phyloP scores from a whole-genome alignment of 2,329 filamentous ascomycete species.

The Aschersonia sp. region DNA sequence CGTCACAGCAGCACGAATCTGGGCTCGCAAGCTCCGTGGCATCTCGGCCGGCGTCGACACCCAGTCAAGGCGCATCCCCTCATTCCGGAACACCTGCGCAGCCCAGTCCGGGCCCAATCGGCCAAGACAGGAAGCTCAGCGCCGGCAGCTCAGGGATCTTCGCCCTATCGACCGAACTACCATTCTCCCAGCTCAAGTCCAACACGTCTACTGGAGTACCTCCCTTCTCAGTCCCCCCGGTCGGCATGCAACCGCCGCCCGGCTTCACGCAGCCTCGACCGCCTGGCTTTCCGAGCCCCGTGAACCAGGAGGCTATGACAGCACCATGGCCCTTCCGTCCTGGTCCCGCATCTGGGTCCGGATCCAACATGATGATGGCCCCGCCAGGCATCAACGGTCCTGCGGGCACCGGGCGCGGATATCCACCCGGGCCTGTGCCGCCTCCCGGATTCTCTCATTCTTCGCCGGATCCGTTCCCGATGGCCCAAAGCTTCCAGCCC shows the following conservation, averaged over 20 bases:
- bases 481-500: conserved; percentile 16
- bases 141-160: conserved; percentile 14
- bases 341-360: conserved; percentile 22
- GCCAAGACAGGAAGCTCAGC: conserved; percentile 50
- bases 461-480: conserved; percentile 15
- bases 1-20: conserved; percentile 69
- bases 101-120: conserved; percentile 48
- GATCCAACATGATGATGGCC: conserved; percentile 29
- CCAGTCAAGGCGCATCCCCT: conserved; percentile 44
- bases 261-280: conserved; percentile 21
- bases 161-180: conserved; percentile 20
- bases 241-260: conserved; percentile 36
- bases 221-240: conserved; percentile 39
- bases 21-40: conserved; percentile 55
- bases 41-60: conserved; percentile 42
- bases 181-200: conserved; percentile 40
- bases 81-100: conserved; percentile 49
- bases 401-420: conserved; percentile 24
- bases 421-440: conserved; percentile 21
- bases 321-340: conserved; percentile 29
- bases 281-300: conserved; percentile 40
- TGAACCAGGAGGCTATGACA: conserved; percentile 37
- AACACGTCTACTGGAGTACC: conserved; percentile 24
- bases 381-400: conserved; percentile 37
- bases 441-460: conserved; percentile 22